Conservation (phyloP, 352 stramenopile species). For the Phytophthora ramorum region DNA sequence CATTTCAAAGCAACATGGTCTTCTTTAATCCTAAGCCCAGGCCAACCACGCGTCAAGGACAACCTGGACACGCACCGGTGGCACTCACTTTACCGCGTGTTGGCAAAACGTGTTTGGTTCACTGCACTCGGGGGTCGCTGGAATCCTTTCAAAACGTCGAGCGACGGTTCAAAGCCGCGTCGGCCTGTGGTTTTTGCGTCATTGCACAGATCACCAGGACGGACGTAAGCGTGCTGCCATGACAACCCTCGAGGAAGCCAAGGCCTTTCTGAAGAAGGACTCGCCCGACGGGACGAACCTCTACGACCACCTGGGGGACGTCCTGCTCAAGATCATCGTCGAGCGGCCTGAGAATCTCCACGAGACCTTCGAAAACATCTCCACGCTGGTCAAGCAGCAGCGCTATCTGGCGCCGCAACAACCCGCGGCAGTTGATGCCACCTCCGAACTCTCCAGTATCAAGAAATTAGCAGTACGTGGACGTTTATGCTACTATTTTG, state of each 20-base stretch:
- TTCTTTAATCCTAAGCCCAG: no score
- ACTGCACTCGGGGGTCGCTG: constrained; percentile 9
- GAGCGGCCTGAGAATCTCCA: constrained; percentile 87
- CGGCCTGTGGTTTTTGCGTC: constrained; percentile 4
- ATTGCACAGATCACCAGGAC: constrained; percentile 13
- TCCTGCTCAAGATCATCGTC: constrained; percentile 87
- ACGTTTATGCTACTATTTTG: neutral
- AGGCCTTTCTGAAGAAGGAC: constrained; percentile 90
- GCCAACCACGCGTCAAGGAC: no score
- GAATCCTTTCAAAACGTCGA: constrained; percentile 23
- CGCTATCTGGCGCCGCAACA: constrained; percentile 54
- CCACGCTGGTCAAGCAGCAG: constrained; percentile 84
- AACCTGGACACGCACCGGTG: no score
- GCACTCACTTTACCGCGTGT: no score
- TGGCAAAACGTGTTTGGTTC: no score
- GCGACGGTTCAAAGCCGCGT: constrained; percentile 29
- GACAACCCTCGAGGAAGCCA: constrained; percentile 87
- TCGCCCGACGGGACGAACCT: constrained; percentile 75
- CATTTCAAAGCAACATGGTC: constrained; percentile 13
- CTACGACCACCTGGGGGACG: constrained; percentile 88
- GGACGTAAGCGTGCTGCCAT: constrained; percentile 29
- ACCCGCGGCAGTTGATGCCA: constrained; percentile 34
- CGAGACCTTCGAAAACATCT: constrained; percentile 90
- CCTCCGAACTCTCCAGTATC: constrained; percentile 34
- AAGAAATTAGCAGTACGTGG: constrained; percentile 65